Evolutionary conservation across 2,329 filamentous ascomycete species (phyloP), one percentile per base, ranked within the genome.

Genomic region (Colletotrichum ledebouriae): DNA sequence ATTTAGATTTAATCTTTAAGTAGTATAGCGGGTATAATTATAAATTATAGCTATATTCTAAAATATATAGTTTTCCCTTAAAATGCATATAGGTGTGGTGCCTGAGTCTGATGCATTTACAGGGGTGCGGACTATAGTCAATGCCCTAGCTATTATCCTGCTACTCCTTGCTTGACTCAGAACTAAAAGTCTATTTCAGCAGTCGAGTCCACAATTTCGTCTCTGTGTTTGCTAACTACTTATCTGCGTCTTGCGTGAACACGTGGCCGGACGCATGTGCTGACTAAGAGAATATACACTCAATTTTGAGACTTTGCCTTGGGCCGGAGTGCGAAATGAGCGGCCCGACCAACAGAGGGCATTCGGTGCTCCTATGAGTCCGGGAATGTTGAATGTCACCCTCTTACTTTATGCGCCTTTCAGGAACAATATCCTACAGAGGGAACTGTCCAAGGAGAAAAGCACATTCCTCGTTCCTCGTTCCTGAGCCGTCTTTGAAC

Each of bases 231-330:
- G n/a, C 46, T 20, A 13, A 53, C 34, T 41, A 20, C 65, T 49
- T 53, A 42, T 55, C 41, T 49, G 17, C 22, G 4, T 37, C 42
- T 20, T n/a, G 17, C 22, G 22, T 37, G 49, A 68, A 65, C 65
- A 68, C 65, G 65, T 68, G 65, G 61, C 65, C 34, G 34, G 60
- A 68, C 60, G 64, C 37, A 44, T 58, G 64, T 58, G 64, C 59
- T 55, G 41, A 59, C n/a, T 59, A 53, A 41, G n/a, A 33, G n/a
- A 41, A 25, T 52, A 53, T 42, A 60, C 46, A 47, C 47, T 44
- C 20, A n/a, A 12, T 33, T n/a, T 52, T 1, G 20, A 34, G 47
- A 61, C 47, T 15, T 12, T 34, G 34, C 42, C 46, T 52, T 39
- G 37, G 22, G 37, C 25, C 22, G 41, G 10, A 50, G 13, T 63